phyloP scores from a whole-genome alignment of 805 yeast species.

The Pichia nakasei region DNA sequence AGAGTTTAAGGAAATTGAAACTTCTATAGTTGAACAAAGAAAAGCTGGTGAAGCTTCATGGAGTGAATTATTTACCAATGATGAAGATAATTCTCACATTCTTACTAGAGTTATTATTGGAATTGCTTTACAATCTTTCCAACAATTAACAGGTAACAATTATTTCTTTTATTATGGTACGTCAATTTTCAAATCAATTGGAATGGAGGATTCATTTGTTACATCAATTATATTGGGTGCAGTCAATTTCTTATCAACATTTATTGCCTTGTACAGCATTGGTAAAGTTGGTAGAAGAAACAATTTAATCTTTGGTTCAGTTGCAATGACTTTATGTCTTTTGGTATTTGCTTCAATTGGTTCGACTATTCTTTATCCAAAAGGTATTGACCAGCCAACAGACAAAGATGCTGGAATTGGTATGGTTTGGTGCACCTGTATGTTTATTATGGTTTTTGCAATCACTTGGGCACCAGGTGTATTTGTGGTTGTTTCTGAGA shows the following conservation, averaged over 20 bases:
- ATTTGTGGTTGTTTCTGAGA: conserved; percentile 57
- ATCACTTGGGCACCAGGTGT: conserved; percentile 69
- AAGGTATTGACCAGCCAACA: conserved; percentile 31
- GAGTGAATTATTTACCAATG: conserved; percentile 41
- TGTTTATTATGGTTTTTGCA: conserved; percentile 59
- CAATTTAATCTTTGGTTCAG: conserved; percentile 41
- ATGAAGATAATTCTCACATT: conserved; percentile 53
- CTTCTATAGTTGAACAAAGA: conserved; percentile 51
- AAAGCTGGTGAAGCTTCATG: conserved; percentile 57
- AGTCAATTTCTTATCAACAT: conserved; percentile 48
- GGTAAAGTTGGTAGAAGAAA: conserved; percentile 45
- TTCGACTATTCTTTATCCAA: conserved; percentile 35
- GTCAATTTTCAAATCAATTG: conserved; percentile 47
- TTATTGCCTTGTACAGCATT: conserved; percentile 41
- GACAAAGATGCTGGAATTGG: conserved; percentile 45
- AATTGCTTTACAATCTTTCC: conserved; percentile 46
- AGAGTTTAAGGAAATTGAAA: conserved; percentile 44
- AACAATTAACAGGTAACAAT: conserved; percentile 55
- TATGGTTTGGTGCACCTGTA: conserved; percentile 57
- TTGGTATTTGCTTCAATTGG: conserved; percentile 54
- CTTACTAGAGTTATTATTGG: conserved; percentile 46
- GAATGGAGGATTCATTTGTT: conserved; percentile 43
- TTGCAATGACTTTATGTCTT: conserved; percentile 47
- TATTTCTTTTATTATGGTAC: conserved; percentile 61
- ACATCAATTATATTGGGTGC: conserved; percentile 48